A percentile compares a stretch with the other conserved stretches of the same genome.
Conservation (phyloP, 2,329 filamentous ascomycete genomes). For the Neurospora crassa region DNA sequence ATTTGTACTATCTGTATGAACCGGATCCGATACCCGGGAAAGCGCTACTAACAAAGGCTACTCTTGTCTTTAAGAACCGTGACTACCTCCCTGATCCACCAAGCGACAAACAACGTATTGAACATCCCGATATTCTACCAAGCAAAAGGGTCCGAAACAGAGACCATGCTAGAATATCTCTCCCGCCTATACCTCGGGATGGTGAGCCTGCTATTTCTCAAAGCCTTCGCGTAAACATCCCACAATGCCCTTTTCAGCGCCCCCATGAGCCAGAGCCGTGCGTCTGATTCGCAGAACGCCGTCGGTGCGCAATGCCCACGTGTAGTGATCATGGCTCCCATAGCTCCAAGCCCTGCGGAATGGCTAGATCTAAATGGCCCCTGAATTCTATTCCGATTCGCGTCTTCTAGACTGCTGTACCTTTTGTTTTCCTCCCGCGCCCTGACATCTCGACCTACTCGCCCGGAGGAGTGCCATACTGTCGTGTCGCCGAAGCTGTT, state of each 20-base stretch:
- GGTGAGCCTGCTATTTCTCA: background rate
- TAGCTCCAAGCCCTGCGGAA: background rate
- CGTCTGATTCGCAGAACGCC: background rate
- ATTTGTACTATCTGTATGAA: background rate
- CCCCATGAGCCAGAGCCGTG: background rate
- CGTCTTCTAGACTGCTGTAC: background rate
- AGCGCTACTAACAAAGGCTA: background rate
- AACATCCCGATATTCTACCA: background rate
- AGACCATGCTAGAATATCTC: background rate
- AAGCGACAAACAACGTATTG: background rate
- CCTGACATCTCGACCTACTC: background rate
- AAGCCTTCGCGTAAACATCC: background rate
- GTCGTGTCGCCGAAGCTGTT: background rate
- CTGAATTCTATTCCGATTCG: background rate
- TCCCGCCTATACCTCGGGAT: background rate
- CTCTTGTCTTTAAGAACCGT: background rate
- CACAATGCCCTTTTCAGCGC: background rate
- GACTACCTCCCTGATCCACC: background rate
- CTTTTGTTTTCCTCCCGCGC: background rate
- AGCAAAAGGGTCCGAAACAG: background rate
- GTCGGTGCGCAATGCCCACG: background rate
- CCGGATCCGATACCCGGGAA: background rate
- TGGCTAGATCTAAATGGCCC: background rate
- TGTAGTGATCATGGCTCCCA: background rate
- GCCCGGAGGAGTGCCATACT: background rate